These are phyloP conservation scores for Colletotrichum tabaci DNA, from an alignment of 2,329 filamentous ascomycete species.

Conservation along the genomic window DNA sequence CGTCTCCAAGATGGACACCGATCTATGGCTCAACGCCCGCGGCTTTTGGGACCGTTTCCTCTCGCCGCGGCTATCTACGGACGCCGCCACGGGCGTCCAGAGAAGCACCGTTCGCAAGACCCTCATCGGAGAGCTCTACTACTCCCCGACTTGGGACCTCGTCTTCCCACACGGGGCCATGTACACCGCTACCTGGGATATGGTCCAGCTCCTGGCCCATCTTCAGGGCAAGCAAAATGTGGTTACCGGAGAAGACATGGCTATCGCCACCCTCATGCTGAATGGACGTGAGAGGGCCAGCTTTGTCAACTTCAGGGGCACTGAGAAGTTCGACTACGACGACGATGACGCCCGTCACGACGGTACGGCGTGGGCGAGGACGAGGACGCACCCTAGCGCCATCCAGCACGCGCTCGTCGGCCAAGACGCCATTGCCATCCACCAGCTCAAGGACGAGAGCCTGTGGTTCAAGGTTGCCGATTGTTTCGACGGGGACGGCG, in stretches of 20 bases:
- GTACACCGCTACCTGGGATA: slow-evolving; percentile 53
- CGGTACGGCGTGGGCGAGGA: slow-evolving; percentile 49
- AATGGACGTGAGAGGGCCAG: slow-evolving; percentile 46
- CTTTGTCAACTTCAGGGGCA: slow-evolving; percentile 49
- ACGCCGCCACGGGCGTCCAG: slow-evolving; percentile 29
- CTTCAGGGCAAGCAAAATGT: slow-evolving; percentile 48
- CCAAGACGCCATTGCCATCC: slow-evolving; percentile 46
- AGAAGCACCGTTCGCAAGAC: slow-evolving; percentile 45
- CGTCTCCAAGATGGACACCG: slow-evolving; percentile 53
- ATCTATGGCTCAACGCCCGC: slow-evolving; percentile 51
- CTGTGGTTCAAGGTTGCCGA: slow-evolving; percentile 49
- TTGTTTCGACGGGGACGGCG: slow-evolving; percentile 49
- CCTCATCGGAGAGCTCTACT: slow-evolving; percentile 50
- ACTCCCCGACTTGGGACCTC: slow-evolving; percentile 45
- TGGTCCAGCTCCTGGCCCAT: slow-evolving; percentile 47
- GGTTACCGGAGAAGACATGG: slow-evolving; percentile 51
- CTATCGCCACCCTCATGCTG: slow-evolving; percentile 49
- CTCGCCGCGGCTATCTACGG: slow-evolving; percentile 42
- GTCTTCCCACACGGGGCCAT: slow-evolving; percentile 52
- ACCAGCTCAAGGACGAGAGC: slow-evolving; percentile 48
- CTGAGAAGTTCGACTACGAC: slow-evolving; percentile 52
- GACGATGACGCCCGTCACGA: slow-evolving; percentile 48
- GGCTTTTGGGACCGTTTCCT: slow-evolving; percentile 51
- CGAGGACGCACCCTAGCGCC: slow-evolving; percentile 45
- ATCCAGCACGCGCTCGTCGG: slow-evolving; percentile 47